Base-by-base conservation (phyloP, 805 yeast genomes). In the Novakomyces olei region DNA sequence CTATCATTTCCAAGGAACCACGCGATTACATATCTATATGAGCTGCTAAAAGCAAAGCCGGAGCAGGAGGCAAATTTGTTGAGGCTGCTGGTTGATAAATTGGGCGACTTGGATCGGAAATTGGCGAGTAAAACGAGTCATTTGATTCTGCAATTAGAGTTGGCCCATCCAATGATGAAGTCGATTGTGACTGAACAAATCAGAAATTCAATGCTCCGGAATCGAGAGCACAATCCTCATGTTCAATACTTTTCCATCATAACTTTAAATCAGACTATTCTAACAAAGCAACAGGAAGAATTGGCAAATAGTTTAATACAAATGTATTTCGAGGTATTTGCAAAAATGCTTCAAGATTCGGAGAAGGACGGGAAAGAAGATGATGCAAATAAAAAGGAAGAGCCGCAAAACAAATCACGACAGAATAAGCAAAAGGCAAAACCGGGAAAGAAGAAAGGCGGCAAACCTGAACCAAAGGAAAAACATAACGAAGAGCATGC, bases 101-200 rank as follows among this genome's bases (percentile, higher is more conserved):
- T 88, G 24, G 98, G 98, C 55, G 98, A 88, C 49, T 65, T 67
- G 28, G 94, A 85, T 40, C 75, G 78, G 39, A 80, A 80, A 49
- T 93, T 88, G 4, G 69, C 91, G 1, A 76, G 96, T 1, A 78
- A 78, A 47, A 69, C 92, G 1, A 81, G 95, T 4, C 79, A 68
- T 50, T 71, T 73, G 40, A 56, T 88, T 29, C 60, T 83, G 40
- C 73, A 74, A 44, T 55, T 81, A 27, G 77, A 88, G 50, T 92
- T 79, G 51, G 74, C 72, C 3, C 98, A 88, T 51, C 98, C 98
- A 14, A 88, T 88, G 32, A 88, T 88, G 96, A 85, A 81, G 52
- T 57, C 67, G 34, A 69, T 85, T 36, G 61, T 88, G 26, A 65
- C 74, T 26, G 79, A 79, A 39, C 60, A 88, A 4, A 74, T 85